Conservation (phyloP, 2,329 filamentous ascomycete genomes). For the Neonectria neomacrospora region DNA sequence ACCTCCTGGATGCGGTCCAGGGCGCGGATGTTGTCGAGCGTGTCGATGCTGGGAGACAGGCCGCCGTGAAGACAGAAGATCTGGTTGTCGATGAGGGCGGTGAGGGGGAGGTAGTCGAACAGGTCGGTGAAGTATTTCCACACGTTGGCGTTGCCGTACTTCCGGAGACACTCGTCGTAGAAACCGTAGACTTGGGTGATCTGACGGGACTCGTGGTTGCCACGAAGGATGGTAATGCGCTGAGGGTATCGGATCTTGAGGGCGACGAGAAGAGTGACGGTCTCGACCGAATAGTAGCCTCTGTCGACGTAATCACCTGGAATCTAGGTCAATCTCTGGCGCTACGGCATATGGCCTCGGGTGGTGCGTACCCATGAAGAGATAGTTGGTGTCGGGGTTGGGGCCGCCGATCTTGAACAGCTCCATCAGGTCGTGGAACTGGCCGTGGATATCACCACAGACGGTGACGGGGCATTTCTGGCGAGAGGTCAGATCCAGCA, state of each 20-base stretch:
- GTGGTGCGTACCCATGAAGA: slow-evolving; percentile 87
- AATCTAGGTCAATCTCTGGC: slow-evolving; percentile 11
- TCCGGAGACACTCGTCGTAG: slow-evolving; percentile 98
- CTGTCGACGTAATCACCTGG: slow-evolving; percentile 97
- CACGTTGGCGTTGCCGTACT: slow-evolving; percentile 98
- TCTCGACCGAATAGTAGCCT: slow-evolving; percentile 99
- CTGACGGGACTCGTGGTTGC: slow-evolving; percentile 98
- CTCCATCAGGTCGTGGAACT: slow-evolving; percentile 99
- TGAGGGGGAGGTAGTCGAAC: slow-evolving; percentile 97
- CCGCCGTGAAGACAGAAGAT: slow-evolving; percentile 99
- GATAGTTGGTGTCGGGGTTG: slow-evolving; percentile 98
- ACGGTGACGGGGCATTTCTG: slow-evolving; percentile 99
- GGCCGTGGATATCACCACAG: slow-evolving; percentile 98
- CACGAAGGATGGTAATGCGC: slow-evolving; percentile 97
- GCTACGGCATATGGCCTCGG: not conserved
- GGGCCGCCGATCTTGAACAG: slow-evolving; percentile 98
- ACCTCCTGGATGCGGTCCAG: slow-evolving; percentile 98
- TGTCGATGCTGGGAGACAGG: slow-evolving; percentile 94
- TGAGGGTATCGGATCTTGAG: slow-evolving; percentile 98
- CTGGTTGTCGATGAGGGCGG: slow-evolving; percentile 97
- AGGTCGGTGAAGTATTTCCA: slow-evolving; percentile 99
- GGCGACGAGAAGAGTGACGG: slow-evolving; percentile 93
- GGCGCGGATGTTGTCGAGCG: slow-evolving; percentile 92
- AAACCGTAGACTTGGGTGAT: slow-evolving; percentile 99
- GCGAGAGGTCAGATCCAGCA: slow-evolving; percentile 44